phyloP scores from a whole-genome alignment of 352 stramenopile genomes.

The Phytophthora tentaculata region DNA sequence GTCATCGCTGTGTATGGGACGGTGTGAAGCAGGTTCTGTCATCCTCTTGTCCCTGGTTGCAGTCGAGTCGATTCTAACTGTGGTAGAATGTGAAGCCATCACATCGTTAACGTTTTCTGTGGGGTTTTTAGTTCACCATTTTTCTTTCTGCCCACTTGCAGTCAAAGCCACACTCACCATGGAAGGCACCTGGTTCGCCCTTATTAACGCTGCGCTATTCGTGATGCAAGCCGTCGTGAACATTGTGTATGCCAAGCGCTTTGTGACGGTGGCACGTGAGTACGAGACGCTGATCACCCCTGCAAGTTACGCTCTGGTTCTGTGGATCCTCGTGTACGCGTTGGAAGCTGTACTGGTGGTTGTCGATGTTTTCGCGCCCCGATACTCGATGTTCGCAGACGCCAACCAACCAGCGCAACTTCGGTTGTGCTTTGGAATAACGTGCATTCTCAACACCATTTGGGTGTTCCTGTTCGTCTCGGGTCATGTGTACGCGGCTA shows the following conservation, averaged over 20 bases:
- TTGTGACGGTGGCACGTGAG: slow-evolving; percentile 53
- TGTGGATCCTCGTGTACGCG: slow-evolving; percentile 78
- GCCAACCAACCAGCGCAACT: slow-evolving; percentile 69
- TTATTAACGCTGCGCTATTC: slow-evolving; percentile 69
- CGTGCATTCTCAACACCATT: slow-evolving; percentile 69
- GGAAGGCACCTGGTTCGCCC: slow-evolving; percentile 56
- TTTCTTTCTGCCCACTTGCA: slow-evolving; percentile 14
- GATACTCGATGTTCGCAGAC: slow-evolving; percentile 75
- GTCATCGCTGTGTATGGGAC: slow-evolving; percentile 29
- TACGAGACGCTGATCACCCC: slow-evolving; percentile 81
- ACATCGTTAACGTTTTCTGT: slow-evolving; percentile 14
- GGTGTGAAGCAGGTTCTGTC: slow-evolving; percentile 21
- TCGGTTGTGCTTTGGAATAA: slow-evolving; percentile 65
- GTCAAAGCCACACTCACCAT: slow-evolving; percentile 34
- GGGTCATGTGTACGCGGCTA: slow-evolving; percentile 60
- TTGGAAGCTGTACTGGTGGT: slow-evolving; percentile 67
- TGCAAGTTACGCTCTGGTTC: slow-evolving; percentile 58
- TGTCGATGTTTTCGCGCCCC: slow-evolving; percentile 69
- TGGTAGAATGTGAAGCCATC: slow-evolving; percentile 3
- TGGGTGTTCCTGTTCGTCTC: slow-evolving; percentile 72
- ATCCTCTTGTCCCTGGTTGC: slow-evolving; percentile 35
- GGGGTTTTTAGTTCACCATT: slow-evolving; percentile 25
- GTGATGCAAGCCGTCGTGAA: slow-evolving; percentile 69
- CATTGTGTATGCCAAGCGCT: slow-evolving; percentile 64
- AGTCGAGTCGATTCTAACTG: slow-evolving; percentile 27